Base-by-base conservation (phyloP, 768 basidiomycete genomes). In the Ramaria sp. region DNA sequence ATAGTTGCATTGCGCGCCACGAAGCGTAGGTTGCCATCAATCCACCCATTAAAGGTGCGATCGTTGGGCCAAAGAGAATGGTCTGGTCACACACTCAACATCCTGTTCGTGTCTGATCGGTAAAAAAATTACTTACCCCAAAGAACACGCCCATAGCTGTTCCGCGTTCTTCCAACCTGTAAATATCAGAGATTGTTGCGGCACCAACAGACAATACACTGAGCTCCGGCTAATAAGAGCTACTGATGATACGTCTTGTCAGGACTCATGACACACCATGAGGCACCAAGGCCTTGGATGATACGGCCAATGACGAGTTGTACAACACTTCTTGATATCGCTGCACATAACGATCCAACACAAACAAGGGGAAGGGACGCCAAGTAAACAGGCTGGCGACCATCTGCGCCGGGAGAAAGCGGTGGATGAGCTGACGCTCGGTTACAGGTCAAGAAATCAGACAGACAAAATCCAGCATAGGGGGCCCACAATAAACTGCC, bases 1-100 rank as follows among this genome's bases (percentile, higher is more conserved):
- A 62, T 9, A 68, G 63, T 63, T 88, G 84, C 67, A 84, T 77
- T 4, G 72, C 59, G 0, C 86, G 75, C 86, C 86, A 88, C 0
- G 85, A 86, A 7, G 57, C 52, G 33, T 53, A 53, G 5, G 49
- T 53, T 5, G 57, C 50, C 13, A 34, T 11, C 7, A 58, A 4
- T 15, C 57, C 57, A 12, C 57, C 57, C 3, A 41, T 19, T 10
- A 58, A 12, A 1, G 60, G 60, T 3, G 63, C 59, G 30, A 54
- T 55, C 27, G 65, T 56, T 13, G 68, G 41, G 17, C 80, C 80
- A 79, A 54, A 20, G 34, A 46, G 24, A 7, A 34, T 20, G 41
- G 51, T 24, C 22, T 39, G 17, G 51, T 59, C 5, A 27, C 27
- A 5, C 27, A 56, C 31, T 19, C 22, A 51, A 15, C 1, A 30